These are phyloP conservation scores for Fusarium mangiferae DNA, from an alignment of 2,329 filamentous ascomycete genomes.

Conservation along the genomic window DNA sequence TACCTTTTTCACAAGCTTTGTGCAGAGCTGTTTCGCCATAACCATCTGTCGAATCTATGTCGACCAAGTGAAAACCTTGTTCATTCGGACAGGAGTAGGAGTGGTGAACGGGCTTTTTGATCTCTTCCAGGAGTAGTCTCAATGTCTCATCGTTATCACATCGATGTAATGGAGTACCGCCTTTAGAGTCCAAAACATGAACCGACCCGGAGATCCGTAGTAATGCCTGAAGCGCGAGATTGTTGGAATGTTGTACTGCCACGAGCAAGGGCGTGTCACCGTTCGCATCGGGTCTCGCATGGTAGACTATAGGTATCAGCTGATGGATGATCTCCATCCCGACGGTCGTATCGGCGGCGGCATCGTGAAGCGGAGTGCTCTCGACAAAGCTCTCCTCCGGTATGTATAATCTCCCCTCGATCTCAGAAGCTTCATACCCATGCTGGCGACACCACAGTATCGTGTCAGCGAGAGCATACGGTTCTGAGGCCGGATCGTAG, in stretches of 20 bases:
- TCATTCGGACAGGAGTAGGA: neutral
- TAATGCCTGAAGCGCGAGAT: neutral
- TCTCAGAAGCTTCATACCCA: neutral
- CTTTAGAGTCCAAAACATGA: slow-evolving; percentile 3
- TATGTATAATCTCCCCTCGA: neutral
- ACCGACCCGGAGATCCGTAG: neutral
- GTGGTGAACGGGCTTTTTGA: slow-evolving; percentile 13
- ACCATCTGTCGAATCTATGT: slow-evolving; percentile 3
- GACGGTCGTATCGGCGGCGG: neutral
- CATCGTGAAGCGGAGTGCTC: slow-evolving; percentile 7
- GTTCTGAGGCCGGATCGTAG: slow-evolving; percentile 3
- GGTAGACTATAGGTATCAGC: neutral
- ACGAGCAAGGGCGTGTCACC: slow-evolving; percentile 11
- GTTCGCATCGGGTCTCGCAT: neutral
- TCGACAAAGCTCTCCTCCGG: neutral
- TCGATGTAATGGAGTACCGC: slow-evolving; percentile 11
- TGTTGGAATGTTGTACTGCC: slow-evolving; percentile 17
- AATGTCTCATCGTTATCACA: slow-evolving; percentile 1
- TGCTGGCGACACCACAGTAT: slow-evolving; percentile 10
- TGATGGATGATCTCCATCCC: slow-evolving; percentile 4
- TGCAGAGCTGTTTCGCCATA: slow-evolving; percentile 17
- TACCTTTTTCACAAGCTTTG: slow-evolving; percentile 17
- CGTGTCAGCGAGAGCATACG: neutral
- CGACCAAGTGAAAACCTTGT: neutral
- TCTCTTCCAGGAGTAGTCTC: slow-evolving; percentile 4